Base-by-base conservation (phyloP, 148 eudicot species). In the Fagopyrum esculentum region DNA sequence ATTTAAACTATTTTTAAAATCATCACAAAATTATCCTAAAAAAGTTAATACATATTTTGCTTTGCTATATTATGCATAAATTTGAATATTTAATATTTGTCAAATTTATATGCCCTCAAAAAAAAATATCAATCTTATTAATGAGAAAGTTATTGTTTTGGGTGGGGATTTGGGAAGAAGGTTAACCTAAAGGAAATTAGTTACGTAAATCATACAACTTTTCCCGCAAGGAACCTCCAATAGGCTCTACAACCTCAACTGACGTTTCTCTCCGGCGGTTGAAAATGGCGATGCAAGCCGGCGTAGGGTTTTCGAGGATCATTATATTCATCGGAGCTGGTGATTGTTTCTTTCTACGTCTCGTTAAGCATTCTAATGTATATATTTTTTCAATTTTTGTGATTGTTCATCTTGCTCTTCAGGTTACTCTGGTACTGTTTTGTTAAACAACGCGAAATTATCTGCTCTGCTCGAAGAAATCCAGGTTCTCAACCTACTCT, bases 381-480 rank as follows among this genome's bases (percentile, higher is more conserved):
- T 43, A 9, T 49, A 16, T 48, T n/a, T 66, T 64, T 45, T 2
- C 9, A 35, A 15, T 69, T 19, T 5, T 17, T 45, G 44, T 22
- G 61, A 17, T 60, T 74, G 44, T 64, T 69, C 43, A 47, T 69
- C 43, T 52, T 45, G 11, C 46, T 29, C 44, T 61, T 26, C 83
- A 94, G 98, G 98, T 43, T 91, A 89, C 74, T 85, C 95, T 26
- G 85, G 98, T 8, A 90, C 97, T 49, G 17, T 94, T 48, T 75
- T 94, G 81, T 4, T 91, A 22, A 85, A 85, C 78, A 86, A 91
- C 59, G 88, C 84, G 1, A 89, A 91, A 75, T 77, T 94, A 60
- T 88, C 97, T 6, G 97, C 90, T 74, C 29, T 94, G 1, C 73
- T 94, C 59, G 93, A 86, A 77, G 97, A 91, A 51, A 77, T 94